These are phyloP conservation scores for Acanthamoeba royreba DNA, from an alignment of 208 protist species.

Conservation along the genomic window DNA sequence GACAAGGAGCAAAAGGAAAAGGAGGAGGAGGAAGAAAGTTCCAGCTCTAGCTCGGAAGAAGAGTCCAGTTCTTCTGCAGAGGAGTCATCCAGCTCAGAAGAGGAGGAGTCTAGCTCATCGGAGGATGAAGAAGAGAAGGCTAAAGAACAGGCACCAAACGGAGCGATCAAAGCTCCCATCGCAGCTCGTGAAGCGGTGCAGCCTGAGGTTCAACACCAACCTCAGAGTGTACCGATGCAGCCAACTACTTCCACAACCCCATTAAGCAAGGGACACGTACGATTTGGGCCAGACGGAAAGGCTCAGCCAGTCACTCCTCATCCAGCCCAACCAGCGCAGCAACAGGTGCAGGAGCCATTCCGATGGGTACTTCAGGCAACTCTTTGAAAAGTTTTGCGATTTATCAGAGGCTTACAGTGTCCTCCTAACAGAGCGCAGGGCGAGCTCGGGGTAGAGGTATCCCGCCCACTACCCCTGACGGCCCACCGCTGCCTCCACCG, in stretches of 20 bases:
- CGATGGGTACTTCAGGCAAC: not conserved
- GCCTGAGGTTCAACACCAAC: too few species aligned
- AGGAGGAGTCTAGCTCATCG: not conserved
- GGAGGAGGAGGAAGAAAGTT: not conserved
- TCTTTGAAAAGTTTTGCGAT: too few species aligned
- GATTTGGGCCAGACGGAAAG: not conserved
- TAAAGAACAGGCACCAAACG: not conserved
- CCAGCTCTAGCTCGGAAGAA: not conserved
- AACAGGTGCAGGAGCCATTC: not conserved
- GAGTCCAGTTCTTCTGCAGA: not conserved
- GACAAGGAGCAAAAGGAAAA: not conserved
- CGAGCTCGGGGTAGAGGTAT: not conserved
- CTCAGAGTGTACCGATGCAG: not conserved
- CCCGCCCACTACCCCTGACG: not conserved
- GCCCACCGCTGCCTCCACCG: not conserved
- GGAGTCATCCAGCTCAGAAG: too few species aligned
- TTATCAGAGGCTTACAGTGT: too few species aligned
- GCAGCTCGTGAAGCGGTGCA: too few species aligned
- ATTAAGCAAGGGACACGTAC: not conserved
- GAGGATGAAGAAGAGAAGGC: not conserved
- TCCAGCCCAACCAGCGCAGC: not conserved
- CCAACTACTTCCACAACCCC: not conserved
- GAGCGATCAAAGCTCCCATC: not conserved
- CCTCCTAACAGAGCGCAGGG: not conserved
- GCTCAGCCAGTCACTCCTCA: not conserved